Conservation (phyloP, 2,329 filamentous ascomycete species). For the Nannizziopsis arthrosporioides region DNA sequence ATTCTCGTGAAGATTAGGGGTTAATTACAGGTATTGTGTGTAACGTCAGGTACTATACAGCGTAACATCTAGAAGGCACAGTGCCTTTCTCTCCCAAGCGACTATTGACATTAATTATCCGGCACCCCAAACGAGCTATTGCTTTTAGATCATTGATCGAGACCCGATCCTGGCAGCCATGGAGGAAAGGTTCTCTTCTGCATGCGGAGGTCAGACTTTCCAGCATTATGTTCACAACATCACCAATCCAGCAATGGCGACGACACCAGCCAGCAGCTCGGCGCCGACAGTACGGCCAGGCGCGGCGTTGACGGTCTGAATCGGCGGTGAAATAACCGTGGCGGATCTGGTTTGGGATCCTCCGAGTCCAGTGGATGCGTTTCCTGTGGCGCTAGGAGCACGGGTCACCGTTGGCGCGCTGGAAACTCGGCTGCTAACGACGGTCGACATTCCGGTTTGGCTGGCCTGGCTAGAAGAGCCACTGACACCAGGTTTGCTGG, state of each 20-base stretch:
- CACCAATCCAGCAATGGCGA: neutral
- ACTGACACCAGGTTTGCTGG: neutral
- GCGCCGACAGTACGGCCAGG: neutral
- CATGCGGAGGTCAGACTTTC: neutral
- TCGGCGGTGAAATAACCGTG: neutral
- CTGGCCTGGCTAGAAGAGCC: neutral
- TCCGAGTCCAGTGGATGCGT: neutral
- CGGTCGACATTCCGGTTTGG: neutral
- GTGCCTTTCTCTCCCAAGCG: too few relatives aligned
- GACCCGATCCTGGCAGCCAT: neutral
- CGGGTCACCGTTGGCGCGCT: conserved; percentile 3
- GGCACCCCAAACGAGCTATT: too few relatives aligned
- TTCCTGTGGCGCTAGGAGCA: neutral
- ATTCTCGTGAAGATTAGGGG: too few relatives aligned
- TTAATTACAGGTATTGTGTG: too few relatives aligned
- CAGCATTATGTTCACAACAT: neutral
- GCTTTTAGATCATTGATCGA: too few relatives aligned
- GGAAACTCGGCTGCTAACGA: neutral
- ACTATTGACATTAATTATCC: too few relatives aligned
- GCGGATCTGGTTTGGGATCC: neutral
- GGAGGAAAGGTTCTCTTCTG: neutral
- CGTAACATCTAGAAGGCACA: too few relatives aligned
- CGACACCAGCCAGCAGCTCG: conserved; percentile 2
- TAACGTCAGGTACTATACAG: too few relatives aligned
- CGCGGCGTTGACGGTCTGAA: conserved; percentile 1